phyloP scores from a whole-genome alignment of 306 rosid species.

The Cotoneaster glaucophyllus region DNA sequence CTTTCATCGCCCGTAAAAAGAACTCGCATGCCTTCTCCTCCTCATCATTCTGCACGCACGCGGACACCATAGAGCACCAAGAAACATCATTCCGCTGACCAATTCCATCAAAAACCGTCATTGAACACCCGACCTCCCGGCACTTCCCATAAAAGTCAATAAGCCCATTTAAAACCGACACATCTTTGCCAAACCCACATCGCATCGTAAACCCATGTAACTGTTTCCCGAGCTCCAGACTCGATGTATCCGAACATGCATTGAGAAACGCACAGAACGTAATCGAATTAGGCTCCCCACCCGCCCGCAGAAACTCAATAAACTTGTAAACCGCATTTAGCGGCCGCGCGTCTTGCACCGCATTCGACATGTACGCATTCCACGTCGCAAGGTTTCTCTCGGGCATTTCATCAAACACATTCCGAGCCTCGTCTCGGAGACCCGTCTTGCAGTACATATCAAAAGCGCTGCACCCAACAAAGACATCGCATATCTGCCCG shows the following conservation, averaged over 20 bases:
- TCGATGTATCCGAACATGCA: constrained; percentile 52
- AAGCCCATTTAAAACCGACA: constrained; percentile 63
- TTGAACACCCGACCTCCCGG: constrained; percentile 40
- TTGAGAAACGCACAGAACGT: constrained; percentile 75
- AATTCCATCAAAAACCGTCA: constrained; percentile 50
- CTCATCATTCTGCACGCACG: constrained; percentile 51
- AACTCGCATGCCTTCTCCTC: constrained; percentile 73
- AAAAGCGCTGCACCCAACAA: constrained; percentile 77
- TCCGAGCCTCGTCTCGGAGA: constrained; percentile 42
- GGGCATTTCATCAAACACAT: constrained; percentile 79
- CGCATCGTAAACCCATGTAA: constrained; percentile 55
- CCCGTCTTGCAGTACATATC: constrained; percentile 74
- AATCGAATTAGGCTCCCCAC: constrained; percentile 56
- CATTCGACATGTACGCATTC: constrained; percentile 81
- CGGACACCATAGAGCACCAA: constrained; percentile 78
- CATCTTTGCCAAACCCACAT: constrained; percentile 40
- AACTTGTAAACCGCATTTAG: constrained; percentile 37
- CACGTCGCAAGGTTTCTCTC: constrained; percentile 55
- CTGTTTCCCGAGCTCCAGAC: constrained; percentile 53
- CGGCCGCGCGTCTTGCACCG: constrained; percentile 51
- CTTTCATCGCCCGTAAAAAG: constrained; percentile 49
- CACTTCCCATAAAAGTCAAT: constrained; percentile 87
- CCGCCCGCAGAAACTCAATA: constrained; percentile 42
- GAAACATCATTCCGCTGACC: constrained; percentile 48
- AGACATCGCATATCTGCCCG: constrained; percentile 57